These are phyloP conservation scores for Arachnomyces sp. DNA, from an alignment of 2,329 filamentous ascomycete genomes.

Conservation along the genomic window DNA sequence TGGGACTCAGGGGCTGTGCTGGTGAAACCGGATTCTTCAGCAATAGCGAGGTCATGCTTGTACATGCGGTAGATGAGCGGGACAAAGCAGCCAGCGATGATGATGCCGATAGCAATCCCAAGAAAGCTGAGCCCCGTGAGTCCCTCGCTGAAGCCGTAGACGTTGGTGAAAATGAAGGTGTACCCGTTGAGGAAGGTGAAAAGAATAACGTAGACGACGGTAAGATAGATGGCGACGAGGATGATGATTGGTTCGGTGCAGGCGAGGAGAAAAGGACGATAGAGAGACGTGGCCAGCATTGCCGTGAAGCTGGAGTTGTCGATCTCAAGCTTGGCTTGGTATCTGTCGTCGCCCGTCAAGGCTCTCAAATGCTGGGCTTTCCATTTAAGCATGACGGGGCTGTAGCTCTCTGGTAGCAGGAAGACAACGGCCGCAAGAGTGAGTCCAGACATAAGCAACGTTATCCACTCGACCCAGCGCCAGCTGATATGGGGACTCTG, in stretches of 20 bases:
- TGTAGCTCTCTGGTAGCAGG: slow-evolving; percentile 45
- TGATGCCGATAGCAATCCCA: slow-evolving; percentile 38
- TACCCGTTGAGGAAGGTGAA: slow-evolving; percentile 40
- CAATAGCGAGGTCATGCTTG: slow-evolving; percentile 34
- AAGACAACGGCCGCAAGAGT: slow-evolving; percentile 30
- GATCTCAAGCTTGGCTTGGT: slow-evolving; percentile 40
- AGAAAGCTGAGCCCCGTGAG: slow-evolving; percentile 42
- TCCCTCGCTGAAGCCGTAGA: slow-evolving; percentile 39
- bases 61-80: slow-evolving; percentile 40
- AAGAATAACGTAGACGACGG: slow-evolving; percentile 24
- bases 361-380: slow-evolving; percentile 35
- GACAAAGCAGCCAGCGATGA: slow-evolving; percentile 29
- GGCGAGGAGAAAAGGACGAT: slow-evolving; percentile 42
- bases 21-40: slow-evolving; percentile 30
- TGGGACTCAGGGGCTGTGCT: slow-evolving; percentile 45
- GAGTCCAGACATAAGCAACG: slow-evolving; percentile 28
- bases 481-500: slow-evolving; percentile 30
- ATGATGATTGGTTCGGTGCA: slow-evolving; percentile 33
- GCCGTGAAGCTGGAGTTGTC: slow-evolving; percentile 31
- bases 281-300: slow-evolving; percentile 35
- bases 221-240: slow-evolving; percentile 20
- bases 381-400: slow-evolving; percentile 39
- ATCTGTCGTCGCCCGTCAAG: slow-evolving; percentile 39
- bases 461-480: slow-evolving; percentile 43
- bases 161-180: slow-evolving; percentile 44